phyloP scores from a whole-genome alignment of 1,284 basidiomycete genomes.

The Ceratobasidium sp. region DNA sequence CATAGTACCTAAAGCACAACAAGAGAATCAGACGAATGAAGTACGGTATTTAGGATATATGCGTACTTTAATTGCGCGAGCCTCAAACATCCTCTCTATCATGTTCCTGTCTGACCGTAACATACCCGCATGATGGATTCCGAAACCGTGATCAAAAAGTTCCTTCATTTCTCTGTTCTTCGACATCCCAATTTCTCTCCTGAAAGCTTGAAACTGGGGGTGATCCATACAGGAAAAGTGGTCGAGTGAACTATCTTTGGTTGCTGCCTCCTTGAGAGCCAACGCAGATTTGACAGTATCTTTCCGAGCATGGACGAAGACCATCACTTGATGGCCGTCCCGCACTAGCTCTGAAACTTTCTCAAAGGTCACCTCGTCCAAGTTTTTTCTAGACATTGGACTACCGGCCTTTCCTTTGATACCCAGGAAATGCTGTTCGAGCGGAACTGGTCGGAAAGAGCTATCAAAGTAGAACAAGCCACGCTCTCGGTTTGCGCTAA shows the following conservation, averaged over 20 bases:
- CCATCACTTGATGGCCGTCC: conserved; percentile 98
- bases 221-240: conserved; percentile 85
- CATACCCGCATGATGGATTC: conserved; percentile 99
- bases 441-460: conserved; percentile 95
- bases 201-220: conserved; percentile 79
- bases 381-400: conserved; percentile 78
- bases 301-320: conserved; percentile 98
- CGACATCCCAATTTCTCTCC: conserved; percentile 80
- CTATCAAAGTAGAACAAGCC: conserved; percentile 99
- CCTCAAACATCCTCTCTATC: conserved; percentile 95
- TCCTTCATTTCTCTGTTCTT: conserved; percentile 97
- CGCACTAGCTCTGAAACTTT: conserved; percentile 87
- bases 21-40: neutral
- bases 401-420: conserved; percentile 92
- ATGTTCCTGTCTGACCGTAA: conserved; percentile 92
- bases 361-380: conserved; percentile 91
- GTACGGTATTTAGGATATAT: neutral
- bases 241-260: conserved; percentile 76
- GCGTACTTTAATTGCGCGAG: conserved; percentile 86
- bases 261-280: conserved; percentile 84
- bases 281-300: conserved; percentile 96
- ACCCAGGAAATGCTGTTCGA: conserved; percentile 98
- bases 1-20: conserved; percentile 80
- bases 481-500: conserved; percentile 59
- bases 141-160: conserved; percentile 92